These are phyloP conservation scores for Calendula officinalis DNA, from an alignment of 129 eudicot genomes.

Conservation along the genomic window DNA sequence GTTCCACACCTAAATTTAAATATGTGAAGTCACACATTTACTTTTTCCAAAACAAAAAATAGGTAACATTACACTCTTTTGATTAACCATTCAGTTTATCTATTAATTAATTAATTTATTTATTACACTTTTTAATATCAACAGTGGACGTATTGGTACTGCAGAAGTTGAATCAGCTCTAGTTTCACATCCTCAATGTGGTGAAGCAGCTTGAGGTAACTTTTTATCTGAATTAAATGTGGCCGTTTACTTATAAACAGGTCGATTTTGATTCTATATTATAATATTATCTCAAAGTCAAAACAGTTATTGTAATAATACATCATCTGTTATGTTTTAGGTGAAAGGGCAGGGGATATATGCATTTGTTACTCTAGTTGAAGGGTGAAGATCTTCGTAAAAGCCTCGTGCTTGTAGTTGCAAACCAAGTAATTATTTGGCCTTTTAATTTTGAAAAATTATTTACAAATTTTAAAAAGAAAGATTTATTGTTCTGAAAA, in stretches of 20 bases:
- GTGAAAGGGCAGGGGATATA: conserved; percentile 98
- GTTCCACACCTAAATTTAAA: too few species aligned
- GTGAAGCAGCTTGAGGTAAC: conserved; percentile 98
- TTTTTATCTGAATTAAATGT: conserved; percentile 6
- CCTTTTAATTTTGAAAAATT: neutral
- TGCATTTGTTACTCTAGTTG: conserved; percentile 90
- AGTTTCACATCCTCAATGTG: conserved; percentile 93
- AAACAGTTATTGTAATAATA: neutral
- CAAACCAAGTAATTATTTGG: conserved; percentile 57
- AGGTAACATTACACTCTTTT: neutral
- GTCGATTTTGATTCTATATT: neutral
- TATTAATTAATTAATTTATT: conserved; percentile 8
- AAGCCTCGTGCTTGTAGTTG: conserved; percentile 67
- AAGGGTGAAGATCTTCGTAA: conserved; percentile 93
- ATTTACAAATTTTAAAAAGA: neutral
- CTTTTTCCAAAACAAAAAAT: too few species aligned
- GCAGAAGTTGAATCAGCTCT: conserved; percentile 99
- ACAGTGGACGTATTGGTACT: conserved; percentile 97
- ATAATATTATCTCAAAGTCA: conserved; percentile 6
- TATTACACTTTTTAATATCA: conserved; percentile 10
- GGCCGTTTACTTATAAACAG: neutral
- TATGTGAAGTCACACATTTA: too few species aligned
- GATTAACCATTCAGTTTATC: neutral
- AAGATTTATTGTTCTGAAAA: neutral
- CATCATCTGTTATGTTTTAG: conserved; percentile 35